phyloP scores from a whole-genome alignment of 495 filamentous ascomycete species.

The Hypoxylon perforatum region DNA sequence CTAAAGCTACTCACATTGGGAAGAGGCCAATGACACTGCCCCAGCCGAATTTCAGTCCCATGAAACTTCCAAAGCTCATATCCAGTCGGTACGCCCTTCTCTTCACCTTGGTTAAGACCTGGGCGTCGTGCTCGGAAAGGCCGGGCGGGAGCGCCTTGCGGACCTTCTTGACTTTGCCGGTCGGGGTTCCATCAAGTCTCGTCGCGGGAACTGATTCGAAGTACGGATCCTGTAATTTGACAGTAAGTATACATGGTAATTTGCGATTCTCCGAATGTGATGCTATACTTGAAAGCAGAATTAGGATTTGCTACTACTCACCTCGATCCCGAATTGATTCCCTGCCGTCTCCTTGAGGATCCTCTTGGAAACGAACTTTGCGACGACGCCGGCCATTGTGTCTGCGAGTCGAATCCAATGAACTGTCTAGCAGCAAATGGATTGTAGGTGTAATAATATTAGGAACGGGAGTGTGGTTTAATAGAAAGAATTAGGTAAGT shows the following conservation, averaged over 20 bases:
- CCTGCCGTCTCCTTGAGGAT: slow-evolving; percentile 72
- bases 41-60: slow-evolving; percentile 85
- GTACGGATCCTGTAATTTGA: slow-evolving; percentile 70
- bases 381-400: slow-evolving; percentile 63
- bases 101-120: slow-evolving; percentile 83
- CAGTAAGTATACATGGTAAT: slow-evolving; percentile 26
- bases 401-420: slow-evolving; percentile 35
- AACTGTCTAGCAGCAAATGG: slow-evolving; percentile 7
- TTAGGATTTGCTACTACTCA: slow-evolving; percentile 48
- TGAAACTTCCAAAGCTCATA: slow-evolving; percentile 77
- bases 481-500: slow-evolving; percentile 11
- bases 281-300: background rate
- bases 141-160: slow-evolving; percentile 76
- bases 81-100: slow-evolving; percentile 84
- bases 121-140: slow-evolving; percentile 80
- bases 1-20: slow-evolving; percentile 69
- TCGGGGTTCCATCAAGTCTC: slow-evolving; percentile 65
- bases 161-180: slow-evolving; percentile 69
- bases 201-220: slow-evolving; percentile 77
- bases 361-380: slow-evolving; percentile 70
- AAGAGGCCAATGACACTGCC: slow-evolving; percentile 81
- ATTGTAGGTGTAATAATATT: background rate
- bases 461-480: background rate
- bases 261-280: background rate
- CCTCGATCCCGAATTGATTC: slow-evolving; percentile 76